These are phyloP conservation scores for Fusarium transvaalense DNA, from an alignment of 2,329 filamentous ascomycete species.

Conservation along the genomic window DNA sequence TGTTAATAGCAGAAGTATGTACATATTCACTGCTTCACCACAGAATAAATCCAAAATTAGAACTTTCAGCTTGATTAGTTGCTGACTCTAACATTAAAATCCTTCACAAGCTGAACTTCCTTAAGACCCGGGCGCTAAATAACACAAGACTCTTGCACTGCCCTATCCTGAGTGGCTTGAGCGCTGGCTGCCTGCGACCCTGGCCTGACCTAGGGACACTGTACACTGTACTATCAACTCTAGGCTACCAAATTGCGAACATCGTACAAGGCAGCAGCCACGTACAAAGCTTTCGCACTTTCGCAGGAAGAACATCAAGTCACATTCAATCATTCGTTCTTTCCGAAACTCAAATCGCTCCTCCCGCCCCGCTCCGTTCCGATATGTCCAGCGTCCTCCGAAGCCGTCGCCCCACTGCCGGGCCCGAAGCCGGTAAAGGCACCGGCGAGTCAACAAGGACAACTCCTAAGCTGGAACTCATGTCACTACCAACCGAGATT, in stretches of 20 bases:
- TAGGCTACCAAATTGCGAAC: constrained; percentile 26
- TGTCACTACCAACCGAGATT: constrained; percentile 73
- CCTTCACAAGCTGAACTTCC: constrained; percentile 15
- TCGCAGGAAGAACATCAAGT: constrained; percentile 12
- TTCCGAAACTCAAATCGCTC: background rate
- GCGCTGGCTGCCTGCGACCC: constrained; percentile 37
- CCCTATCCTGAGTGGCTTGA: constrained; percentile 35
- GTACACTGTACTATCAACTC: constrained; percentile 20
- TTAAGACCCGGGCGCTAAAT: constrained; percentile 45
- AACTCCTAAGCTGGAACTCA: constrained; percentile 48
- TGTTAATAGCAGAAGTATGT: background rate
- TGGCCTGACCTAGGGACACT: constrained; percentile 34
- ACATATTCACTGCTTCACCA: background rate
- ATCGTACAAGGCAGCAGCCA: constrained; percentile 46
- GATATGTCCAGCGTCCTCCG: constrained; percentile 42
- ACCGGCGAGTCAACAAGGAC: constrained; percentile 13
- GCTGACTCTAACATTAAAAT: background rate
- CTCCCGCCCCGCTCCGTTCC: constrained; percentile 14
- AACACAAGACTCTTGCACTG: constrained; percentile 25
- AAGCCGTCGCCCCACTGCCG: constrained; percentile 42
- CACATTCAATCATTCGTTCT: background rate
- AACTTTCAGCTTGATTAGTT: background rate
- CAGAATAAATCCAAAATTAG: background rate
- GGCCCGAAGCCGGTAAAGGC: constrained; percentile 24
- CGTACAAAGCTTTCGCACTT: constrained; percentile 41